phyloP scores from a whole-genome alignment of 192 early-diverging fungal species.

The Backusella mclennaniae region DNA sequence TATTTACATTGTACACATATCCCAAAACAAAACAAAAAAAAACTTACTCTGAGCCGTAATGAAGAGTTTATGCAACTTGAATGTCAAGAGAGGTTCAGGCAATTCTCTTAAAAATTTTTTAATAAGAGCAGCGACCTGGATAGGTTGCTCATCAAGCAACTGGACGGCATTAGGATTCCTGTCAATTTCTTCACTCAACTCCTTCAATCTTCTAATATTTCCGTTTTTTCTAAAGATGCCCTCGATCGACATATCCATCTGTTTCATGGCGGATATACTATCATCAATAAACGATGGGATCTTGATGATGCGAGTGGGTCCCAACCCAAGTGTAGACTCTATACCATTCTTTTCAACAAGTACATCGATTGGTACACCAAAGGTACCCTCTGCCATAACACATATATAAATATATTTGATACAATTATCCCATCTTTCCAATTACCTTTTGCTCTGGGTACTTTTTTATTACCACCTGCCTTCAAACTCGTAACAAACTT shows the following conservation, averaged over 20 bases:
- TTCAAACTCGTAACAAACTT: slow-evolving; percentile 68
- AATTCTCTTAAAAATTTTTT: slow-evolving; percentile 98
- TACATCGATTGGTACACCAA: slow-evolving; percentile 86
- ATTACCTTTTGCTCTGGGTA: slow-evolving; percentile 52
- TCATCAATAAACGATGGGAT: slow-evolving; percentile 88
- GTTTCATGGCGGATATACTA: slow-evolving; percentile 72
- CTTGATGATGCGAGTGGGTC: slow-evolving; percentile 64
- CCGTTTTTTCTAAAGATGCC: slow-evolving; percentile 99
- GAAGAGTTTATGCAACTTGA: slow-evolving; percentile 87
- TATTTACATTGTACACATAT: background rate
- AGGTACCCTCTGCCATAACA: slow-evolving; percentile 66
- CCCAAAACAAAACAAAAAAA: background rate
- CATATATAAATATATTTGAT: background rate
- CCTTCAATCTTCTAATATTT: slow-evolving; percentile 92
- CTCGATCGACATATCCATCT: slow-evolving; percentile 84
- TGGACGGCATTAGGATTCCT: slow-evolving; percentile 76
- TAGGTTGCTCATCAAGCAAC: slow-evolving; percentile 69
- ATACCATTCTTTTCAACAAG: slow-evolving; percentile 85
- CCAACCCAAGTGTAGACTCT: slow-evolving; percentile 69
- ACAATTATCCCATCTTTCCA: background rate
- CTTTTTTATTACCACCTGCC: slow-evolving; percentile 45
- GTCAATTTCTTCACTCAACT: slow-evolving; percentile 83
- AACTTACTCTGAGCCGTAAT: slow-evolving; percentile 69
- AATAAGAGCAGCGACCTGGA: slow-evolving; percentile 92
- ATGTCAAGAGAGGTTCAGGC: slow-evolving; percentile 94